Evolutionary conservation across 2,329 filamentous ascomycete species (phyloP).

Genomic region (Fusarium praegraminearum): DNA sequence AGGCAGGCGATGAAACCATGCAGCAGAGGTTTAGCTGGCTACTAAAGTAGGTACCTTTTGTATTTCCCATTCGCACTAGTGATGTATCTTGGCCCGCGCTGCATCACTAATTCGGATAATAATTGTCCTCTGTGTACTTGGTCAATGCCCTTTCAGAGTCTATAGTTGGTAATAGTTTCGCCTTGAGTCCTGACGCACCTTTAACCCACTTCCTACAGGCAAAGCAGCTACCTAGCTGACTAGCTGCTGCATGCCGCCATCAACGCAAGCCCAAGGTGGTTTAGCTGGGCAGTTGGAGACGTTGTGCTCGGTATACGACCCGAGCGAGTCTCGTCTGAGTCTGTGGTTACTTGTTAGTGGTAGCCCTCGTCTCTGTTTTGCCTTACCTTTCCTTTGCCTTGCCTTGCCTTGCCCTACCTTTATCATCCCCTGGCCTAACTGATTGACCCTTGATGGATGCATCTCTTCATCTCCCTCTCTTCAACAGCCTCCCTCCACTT

Average conservation of each 20-base stretch:
- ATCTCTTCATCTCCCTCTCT: constrained; percentile 37
- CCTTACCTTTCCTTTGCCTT: constrained; percentile 23
- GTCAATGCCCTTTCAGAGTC: constrained; percentile 13
- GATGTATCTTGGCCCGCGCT: constrained; percentile 27
- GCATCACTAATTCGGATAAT: constrained; percentile 38
- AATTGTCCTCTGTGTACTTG: constrained; percentile 15
- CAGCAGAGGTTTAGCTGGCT: constrained; percentile 2
- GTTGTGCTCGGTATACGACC: constrained; percentile 24
- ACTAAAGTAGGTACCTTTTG: not conserved
- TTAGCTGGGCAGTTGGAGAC: constrained; percentile 6
- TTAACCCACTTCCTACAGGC: constrained; percentile 4
- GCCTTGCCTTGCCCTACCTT: constrained; percentile 36
- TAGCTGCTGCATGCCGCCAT: constrained; percentile 37
- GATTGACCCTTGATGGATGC: constrained; percentile 23
- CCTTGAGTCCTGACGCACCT: constrained; percentile 16
- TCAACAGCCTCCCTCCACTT: constrained; percentile 28
- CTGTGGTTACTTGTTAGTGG: constrained; percentile 43
- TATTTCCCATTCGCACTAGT: constrained; percentile 24
- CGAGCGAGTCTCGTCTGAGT: constrained; percentile 25
- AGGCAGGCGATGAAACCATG: constrained; percentile 18
- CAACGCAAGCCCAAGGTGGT: constrained; percentile 19
- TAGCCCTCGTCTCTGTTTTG: constrained; percentile 42
- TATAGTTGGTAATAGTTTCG: constrained; percentile 11
- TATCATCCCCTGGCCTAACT: constrained; percentile 26
- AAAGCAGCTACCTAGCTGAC: constrained; percentile 13